Base-by-base conservation (phyloP, 179 eudicot species). In the Beta lomatogona region DNA sequence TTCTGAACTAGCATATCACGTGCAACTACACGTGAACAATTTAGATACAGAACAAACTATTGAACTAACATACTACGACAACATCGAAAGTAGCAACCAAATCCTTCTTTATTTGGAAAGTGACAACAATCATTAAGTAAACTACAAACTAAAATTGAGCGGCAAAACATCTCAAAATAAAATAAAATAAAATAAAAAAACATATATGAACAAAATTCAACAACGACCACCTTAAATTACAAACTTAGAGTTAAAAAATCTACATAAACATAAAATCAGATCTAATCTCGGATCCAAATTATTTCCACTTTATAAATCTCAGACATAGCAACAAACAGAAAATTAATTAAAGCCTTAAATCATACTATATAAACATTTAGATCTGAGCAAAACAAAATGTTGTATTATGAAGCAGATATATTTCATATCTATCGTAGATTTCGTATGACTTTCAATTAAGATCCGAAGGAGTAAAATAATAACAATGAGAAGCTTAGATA, bases 71-170 rank as follows among this genome's bases (percentile, higher is more conserved):
- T 54, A 41, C 57, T 16, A 79, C 14, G 21, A 63, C 41, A 78
- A 67, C 81, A 53, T 53, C 28, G 61, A 66, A 41, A 79, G 69
- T 5, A 69, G 75, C 75, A 79, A 79, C 60, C 59, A 48, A 69
- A 68, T n/a, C 73, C 63, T 6, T 10, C 77, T 70, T 79, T 79
- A 71, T 41, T 59, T 60, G 22, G 82, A 79, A 60, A 71, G 69
- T 53, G 77, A 79, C 82, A 79, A 73, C 60, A 8, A 16, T 70
- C 53, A 36, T 79, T 6, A n/a, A 36, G 19, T 4, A 15, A 59
- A 71, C 4, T 45, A 21, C 18, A 22, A 22, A 15, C 18, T 50
- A 41, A 10, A 36, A 2, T 36, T 61, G 69, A 76, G 68, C 79
- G 79, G 55, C 69, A 76, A 61, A 71, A 31, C 48, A 28, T 14